Conservation (phyloP, 192 early-diverging fungal species). For the Funneliformis geosporum region DNA sequence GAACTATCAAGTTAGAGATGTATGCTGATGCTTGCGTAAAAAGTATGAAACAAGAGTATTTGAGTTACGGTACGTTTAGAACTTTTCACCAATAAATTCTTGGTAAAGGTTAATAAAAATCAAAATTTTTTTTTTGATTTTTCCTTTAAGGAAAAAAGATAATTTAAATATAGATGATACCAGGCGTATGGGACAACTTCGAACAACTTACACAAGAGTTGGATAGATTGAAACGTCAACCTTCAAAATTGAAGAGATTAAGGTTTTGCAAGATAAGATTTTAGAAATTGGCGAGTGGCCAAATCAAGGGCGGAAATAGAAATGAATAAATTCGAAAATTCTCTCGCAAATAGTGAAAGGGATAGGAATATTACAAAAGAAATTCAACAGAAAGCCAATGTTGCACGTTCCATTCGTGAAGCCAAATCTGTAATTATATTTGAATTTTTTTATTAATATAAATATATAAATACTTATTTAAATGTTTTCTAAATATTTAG, state of each 20-base stretch:
- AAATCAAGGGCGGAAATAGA: conserved; percentile 78
- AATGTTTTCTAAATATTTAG: conserved; percentile 36
- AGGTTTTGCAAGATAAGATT: conserved; percentile 62
- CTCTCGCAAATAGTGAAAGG: conserved; percentile 61
- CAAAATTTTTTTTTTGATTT: too few relatives aligned
- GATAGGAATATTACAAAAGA: conserved; percentile 64
- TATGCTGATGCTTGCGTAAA: conserved; percentile 59
- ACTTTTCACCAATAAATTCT: too few relatives aligned
- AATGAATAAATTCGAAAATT: conserved; percentile 64
- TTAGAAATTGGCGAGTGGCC: conserved; percentile 82
- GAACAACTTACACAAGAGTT: conserved; percentile 49
- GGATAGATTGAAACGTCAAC: conserved; percentile 54
- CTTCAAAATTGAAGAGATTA: conserved; percentile 80
- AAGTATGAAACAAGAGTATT: too few relatives aligned
- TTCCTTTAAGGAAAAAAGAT: too few relatives aligned
- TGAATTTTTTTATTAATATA: neutral
- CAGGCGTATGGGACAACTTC: conserved; percentile 49
- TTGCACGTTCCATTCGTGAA: conserved; percentile 51
- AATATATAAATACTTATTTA: neutral
- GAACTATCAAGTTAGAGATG: conserved; percentile 70
- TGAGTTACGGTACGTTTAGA: too few relatives aligned
- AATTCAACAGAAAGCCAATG: conserved; percentile 56
- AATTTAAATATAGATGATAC: too few relatives aligned
- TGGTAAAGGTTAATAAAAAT: too few relatives aligned
- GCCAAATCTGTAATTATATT: conserved; percentile 44